A percentile compares a stretch with the other conserved stretches of the same genome.
These are phyloP conservation scores for Lepidium sativum DNA, from an alignment of 345 rosid genomes.

Conservation along the genomic window DNA sequence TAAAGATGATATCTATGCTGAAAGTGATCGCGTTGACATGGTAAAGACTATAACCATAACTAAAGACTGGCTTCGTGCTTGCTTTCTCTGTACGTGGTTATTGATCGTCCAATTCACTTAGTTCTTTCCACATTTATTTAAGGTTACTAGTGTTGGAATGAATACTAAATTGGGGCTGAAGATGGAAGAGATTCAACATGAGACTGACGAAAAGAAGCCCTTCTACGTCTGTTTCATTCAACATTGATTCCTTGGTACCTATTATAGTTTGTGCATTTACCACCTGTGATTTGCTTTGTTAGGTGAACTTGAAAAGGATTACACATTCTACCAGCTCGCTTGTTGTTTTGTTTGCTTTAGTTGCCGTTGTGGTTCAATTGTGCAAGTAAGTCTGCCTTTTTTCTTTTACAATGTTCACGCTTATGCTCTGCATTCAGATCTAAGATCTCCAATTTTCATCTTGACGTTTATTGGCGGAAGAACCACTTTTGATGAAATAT, in stretches of 20 bases:
- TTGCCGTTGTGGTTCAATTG: conserved; percentile 47
- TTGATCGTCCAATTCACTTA: too few species aligned
- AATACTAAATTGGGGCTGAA: conserved; percentile 80
- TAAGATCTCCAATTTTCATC: conserved; percentile 13
- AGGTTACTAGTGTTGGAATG: conserved; percentile 95
- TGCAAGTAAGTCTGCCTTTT: conserved; percentile 42
- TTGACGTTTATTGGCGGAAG: conserved; percentile 41
- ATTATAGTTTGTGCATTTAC: background rate
- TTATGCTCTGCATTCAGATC: background rate
- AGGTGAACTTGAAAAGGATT: conserved; percentile 70
- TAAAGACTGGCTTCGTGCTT: too few species aligned
- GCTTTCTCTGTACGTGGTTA: background rate
- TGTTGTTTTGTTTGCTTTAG: conserved; percentile 52
- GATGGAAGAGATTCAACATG: conserved; percentile 61
- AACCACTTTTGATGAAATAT: conserved; percentile 34
- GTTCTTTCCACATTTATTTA: background rate
- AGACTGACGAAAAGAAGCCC: conserved; percentile 83
- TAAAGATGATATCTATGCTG: background rate
- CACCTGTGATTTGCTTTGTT: conserved; percentile 1
- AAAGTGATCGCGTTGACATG: too few species aligned
- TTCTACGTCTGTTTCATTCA: conserved; percentile 52
- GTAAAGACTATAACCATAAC: too few species aligned
- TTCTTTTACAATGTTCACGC: background rate
- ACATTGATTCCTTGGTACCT: background rate
- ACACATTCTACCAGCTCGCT: conserved; percentile 61